Base-by-base conservation (phyloP, 78 protist species). In the Planoprotostelium fungivorum region DNA sequence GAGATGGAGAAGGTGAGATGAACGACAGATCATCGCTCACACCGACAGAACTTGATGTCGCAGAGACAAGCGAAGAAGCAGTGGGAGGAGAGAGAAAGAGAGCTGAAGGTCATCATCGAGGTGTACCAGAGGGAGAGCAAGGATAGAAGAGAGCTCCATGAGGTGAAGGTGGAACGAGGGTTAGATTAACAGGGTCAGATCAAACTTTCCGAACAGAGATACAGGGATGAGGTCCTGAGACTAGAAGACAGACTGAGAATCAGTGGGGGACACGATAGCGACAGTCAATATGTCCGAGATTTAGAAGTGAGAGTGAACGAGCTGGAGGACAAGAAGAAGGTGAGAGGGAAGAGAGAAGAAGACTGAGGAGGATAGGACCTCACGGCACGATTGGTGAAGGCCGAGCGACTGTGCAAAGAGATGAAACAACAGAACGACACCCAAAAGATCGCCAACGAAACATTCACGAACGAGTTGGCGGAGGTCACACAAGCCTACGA, bases 401-500 rank as follows among this genome's bases (percentile, higher is more conserved):
- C 73, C 31, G 73, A 51, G 73, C 5, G 73, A 16, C 31, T 16
- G 16, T 51, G 5, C 16, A 51, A 51, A 51, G 73, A 51, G 31
- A 5, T 51, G 31, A 51, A 51, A 51, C 73, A 51, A 51, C 73
- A 51, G 16, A 25, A 51, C 16, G 73, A 51, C 73, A 5, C 5
- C 5, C 73, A 51, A 16, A 51, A 16, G 73, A 5, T 51, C 31
- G 16, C 73, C 5, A 5, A 25, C 5, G 73, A 51, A 16, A 51
- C 73, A 51, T 51, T 25, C 73, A 51, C 73, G 5, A 25, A 5
- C 5, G 73, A 51, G 16, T 16, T 51, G 73, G 16, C 5, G 31
- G 73, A 51, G 73, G 73, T 51, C 73, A 51, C 73, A 5, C 5
- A 86, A 34, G 91, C 87, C 0, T 92, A 89, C 25, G 94, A 92